These are phyloP conservation scores for Boletus hoseneyae DNA, from an alignment of 1,284 basidiomycete genomes.

Conservation along the genomic window DNA sequence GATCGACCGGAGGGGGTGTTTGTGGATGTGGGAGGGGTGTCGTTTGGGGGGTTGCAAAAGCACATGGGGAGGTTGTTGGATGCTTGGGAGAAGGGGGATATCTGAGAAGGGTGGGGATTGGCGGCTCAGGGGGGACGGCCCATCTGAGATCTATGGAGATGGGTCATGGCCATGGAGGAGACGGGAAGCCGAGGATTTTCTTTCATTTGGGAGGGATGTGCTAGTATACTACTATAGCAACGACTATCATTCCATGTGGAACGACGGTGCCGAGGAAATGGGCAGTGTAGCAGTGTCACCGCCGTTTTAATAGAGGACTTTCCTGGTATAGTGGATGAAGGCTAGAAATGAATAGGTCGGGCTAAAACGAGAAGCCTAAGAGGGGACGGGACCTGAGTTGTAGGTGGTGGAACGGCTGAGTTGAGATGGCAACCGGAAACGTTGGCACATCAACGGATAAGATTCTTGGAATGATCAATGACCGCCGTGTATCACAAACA, in stretches of 20 bases:
- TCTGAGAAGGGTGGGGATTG: slow-evolving; percentile 10
- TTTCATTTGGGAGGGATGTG: not conserved
- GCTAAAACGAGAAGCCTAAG: slow-evolving; percentile 5
- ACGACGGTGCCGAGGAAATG: not conserved
- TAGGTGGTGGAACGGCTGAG: slow-evolving; percentile 10
- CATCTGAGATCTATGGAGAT: not conserved
- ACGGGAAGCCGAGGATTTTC: not conserved
- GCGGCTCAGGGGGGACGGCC: not conserved
- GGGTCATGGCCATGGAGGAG: not conserved
- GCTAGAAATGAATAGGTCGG: slow-evolving; percentile 10
- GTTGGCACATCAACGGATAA: slow-evolving; percentile 6
- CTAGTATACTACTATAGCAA: slow-evolving; percentile 6
- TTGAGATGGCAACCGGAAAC: slow-evolving; percentile 9
- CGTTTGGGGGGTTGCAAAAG: slow-evolving; percentile 18
- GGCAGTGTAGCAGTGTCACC: not conserved
- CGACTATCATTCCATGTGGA: not conserved
- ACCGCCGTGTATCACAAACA: not conserved
- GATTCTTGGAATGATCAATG: not conserved
- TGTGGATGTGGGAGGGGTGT: slow-evolving; percentile 5
- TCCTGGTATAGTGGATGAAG: not conserved
- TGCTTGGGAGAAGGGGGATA: slow-evolving; percentile 31
- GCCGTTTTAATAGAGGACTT: slow-evolving; percentile 1
- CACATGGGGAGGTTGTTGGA: slow-evolving; percentile 27
- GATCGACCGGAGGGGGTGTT: slow-evolving; percentile 8
- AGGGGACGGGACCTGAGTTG: too few species aligned